A percentile compares a stretch with the other conserved stretches of the same genome.
These are phyloP conservation scores for Luffa aegyptiaca DNA, from an alignment of 306 rosid genomes.

Conservation along the genomic window DNA sequence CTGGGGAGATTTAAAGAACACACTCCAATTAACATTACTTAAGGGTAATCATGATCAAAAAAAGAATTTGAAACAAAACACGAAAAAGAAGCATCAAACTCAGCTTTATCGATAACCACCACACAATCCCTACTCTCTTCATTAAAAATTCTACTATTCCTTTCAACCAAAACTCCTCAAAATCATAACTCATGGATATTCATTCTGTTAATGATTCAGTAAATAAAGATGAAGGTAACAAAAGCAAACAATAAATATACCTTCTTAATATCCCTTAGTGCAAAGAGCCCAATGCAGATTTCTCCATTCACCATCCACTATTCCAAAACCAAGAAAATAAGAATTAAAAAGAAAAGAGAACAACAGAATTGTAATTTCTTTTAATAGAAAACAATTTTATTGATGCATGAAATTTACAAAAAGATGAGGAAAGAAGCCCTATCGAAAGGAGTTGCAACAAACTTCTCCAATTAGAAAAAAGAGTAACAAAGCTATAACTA, in stretches of 20 bases:
- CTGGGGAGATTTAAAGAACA: not conserved
- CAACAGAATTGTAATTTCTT: not conserved
- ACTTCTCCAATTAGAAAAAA: no score
- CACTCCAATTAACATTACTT: not conserved
- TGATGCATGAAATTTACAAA: no score
- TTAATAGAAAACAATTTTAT: no score
- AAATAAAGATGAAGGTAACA: not conserved
- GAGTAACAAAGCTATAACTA: no score
- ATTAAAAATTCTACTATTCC: not conserved
- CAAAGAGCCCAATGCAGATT: constrained; percentile 95
- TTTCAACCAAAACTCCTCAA: not conserved
- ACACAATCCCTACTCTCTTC: not conserved
- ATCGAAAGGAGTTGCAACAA: no score
- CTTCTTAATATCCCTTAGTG: constrained; percentile 83
- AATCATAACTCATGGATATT: not conserved
- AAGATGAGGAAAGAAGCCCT: no score
- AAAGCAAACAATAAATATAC: constrained; percentile 27
- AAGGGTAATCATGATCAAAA: not conserved
- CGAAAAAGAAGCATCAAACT: not conserved
- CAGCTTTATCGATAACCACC: not conserved
- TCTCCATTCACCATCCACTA: constrained; percentile 99
- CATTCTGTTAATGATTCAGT: not conserved
- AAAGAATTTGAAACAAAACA: not conserved
- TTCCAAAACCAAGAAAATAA: constrained; percentile 18
- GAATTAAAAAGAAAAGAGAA: not conserved